Percentiles rank a stretch among this genome's conserved stretches.
Conservation (phyloP, 2,329 filamentous ascomycete species). For the Penicillium palitans region DNA sequence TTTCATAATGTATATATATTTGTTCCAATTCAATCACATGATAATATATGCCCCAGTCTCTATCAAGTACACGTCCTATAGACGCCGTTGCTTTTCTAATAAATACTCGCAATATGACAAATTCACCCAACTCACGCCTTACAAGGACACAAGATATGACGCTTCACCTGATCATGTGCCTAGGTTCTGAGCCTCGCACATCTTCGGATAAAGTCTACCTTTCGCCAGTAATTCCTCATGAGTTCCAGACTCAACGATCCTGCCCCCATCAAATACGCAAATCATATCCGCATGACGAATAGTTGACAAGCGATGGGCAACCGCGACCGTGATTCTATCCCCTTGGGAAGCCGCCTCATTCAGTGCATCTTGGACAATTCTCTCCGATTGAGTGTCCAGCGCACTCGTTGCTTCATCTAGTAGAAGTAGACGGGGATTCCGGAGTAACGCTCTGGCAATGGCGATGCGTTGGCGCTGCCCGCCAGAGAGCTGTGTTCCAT, state of each 20-base stretch:
- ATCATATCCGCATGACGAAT: slow-evolving; percentile 70
- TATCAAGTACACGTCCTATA: fast-evolving
- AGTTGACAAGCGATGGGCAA: slow-evolving; percentile 32
- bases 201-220: slow-evolving; percentile 40
- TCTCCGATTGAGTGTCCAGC: slow-evolving; percentile 83
- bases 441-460: slow-evolving; percentile 55
- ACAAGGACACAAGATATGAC: not conserved
- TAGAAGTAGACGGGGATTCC: slow-evolving; percentile 71
- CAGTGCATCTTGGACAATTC: slow-evolving; percentile 79
- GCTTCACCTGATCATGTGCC: not conserved
- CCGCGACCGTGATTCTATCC: slow-evolving; percentile 29
- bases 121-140: not conserved
- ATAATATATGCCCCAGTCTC: not conserved
- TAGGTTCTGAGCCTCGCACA: slow-evolving; percentile 38
- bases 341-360: slow-evolving; percentile 52
- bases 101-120: not conserved
- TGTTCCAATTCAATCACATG: not conserved
- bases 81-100: not conserved
- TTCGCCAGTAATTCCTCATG: slow-evolving; percentile 39
- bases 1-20: not conserved
- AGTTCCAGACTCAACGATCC: slow-evolving; percentile 43
- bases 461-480: slow-evolving; percentile 55
- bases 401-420: slow-evolving; percentile 89
- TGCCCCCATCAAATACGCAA: slow-evolving; percentile 53
- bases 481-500: slow-evolving; percentile 9